A percentile compares a stretch with the other conserved stretches of the same genome.
These are phyloP conservation scores for Ophiostoma montium DNA, from an alignment of 2,329 filamentous ascomycete species.

Conservation along the genomic window DNA sequence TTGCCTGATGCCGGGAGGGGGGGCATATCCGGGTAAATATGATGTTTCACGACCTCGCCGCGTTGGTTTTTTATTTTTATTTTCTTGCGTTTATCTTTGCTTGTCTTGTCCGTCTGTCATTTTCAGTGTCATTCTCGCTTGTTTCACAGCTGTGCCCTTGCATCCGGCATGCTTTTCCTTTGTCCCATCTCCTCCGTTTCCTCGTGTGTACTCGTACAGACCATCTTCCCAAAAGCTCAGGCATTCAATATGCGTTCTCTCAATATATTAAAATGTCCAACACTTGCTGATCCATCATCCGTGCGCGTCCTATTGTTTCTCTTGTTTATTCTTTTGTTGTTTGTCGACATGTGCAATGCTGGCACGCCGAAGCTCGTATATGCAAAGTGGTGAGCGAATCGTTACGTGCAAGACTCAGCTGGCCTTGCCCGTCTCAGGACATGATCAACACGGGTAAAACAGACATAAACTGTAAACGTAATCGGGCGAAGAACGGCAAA, in stretches of 20 bases:
- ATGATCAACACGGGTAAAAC: no score
- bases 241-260: background rate
- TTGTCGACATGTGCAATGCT: no score
- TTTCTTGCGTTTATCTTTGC: background rate
- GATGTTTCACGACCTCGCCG: background rate
- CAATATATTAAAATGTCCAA: no score
- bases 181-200: background rate
- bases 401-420: no score
- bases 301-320: no score
- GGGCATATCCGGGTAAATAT: background rate
- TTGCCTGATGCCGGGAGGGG: slow-evolving; percentile 1
- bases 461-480: no score
- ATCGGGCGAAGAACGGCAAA: no score
- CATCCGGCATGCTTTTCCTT: background rate
- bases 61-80: background rate
- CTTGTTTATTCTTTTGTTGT: no score
- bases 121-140: background rate
- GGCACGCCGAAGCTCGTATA: no score
- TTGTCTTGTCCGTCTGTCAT: background rate
- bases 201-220: background rate
- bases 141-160: background rate
- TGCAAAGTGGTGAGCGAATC: no score
- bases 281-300: no score
- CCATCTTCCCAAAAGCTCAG: background rate
- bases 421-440: no score